Evolutionary conservation across 2,329 filamentous ascomycete species (phyloP).

Genomic region (Colletotrichum lini): DNA sequence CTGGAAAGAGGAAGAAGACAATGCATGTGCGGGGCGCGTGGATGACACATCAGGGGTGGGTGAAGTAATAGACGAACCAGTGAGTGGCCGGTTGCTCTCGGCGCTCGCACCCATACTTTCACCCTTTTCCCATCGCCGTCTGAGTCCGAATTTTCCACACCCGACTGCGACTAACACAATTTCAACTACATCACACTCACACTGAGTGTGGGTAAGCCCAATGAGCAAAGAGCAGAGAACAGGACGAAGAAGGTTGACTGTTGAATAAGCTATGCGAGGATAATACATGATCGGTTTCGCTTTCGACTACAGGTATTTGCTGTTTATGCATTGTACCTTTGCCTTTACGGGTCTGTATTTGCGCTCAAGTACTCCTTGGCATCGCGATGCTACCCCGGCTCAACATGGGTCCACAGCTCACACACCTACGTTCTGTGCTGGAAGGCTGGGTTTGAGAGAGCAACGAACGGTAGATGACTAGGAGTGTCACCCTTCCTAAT

Average conservation of each 20-base stretch:
- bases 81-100: background rate
- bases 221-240: background rate
- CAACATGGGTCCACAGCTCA: conserved; percentile 3
- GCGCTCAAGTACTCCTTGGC: background rate
- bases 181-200: background rate
- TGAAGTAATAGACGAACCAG: background rate
- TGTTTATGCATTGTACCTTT: background rate
- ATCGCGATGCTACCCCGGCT: background rate
- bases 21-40: background rate
- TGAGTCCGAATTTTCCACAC: background rate
- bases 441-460: background rate
- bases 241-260: background rate
- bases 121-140: too few species aligned
- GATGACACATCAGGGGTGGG: background rate
- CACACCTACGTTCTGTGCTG: background rate
- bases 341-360: background rate
- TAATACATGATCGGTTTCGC: background rate
- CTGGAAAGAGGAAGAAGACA: background rate
- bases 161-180: background rate
- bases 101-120: too few species aligned
- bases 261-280: background rate
- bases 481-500: background rate
- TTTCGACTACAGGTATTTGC: background rate
- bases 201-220: background rate
- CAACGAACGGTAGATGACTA: background rate